Evolutionary conservation across 148 eudicot species (phyloP), one percentile per base, ranked within the genome.

Genomic region (Silene uniflora): DNA sequence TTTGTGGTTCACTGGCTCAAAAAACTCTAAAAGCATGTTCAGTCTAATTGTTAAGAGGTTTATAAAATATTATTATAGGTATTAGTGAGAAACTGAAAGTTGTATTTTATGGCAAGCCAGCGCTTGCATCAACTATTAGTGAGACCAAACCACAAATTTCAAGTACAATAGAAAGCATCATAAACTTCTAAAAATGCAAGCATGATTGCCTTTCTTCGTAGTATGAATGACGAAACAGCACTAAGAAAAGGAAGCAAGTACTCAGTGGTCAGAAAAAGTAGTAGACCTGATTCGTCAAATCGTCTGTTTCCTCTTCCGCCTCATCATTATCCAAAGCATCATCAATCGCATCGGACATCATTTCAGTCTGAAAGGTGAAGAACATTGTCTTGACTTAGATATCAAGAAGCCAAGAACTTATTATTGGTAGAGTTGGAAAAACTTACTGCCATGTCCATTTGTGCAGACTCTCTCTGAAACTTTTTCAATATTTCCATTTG

Each of bases 231-330:
- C 4, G 35, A 32, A 32, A 32, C 63, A 47, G 52, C 10, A n/a
- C 58, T 13, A 32, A 62, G 42, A 32, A 52, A 17, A 72, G 10
- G 46, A 71, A 75, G 39, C 24, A 56, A 65, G 46, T 2, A 32
- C 42, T 35, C 35, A 71, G 69, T 18, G 24, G 42, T 21, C 24
- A 56, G 67, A 27, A 18, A 2, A 69, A 62, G 44, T 76, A 78
- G 61, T 11, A 14, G 70, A 93, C 98, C 97, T 93, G 98, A 54
- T 88, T 91, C 47, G 97, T 93, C 64, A 93, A 79, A 59, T 93
- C 97, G 32, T 93, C 97, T 21, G 98, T 88, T 85, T 93, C 98
- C 75, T 91, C 98, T 87, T 93, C 98, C 73, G 98, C 98, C 71
- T 93, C 98, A 23, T 93, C 98, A 85, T 91, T 80, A 80, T 93